phyloP scores from a whole-genome alignment of 768 basidiomycete species.

The Lactarius indigo region DNA sequence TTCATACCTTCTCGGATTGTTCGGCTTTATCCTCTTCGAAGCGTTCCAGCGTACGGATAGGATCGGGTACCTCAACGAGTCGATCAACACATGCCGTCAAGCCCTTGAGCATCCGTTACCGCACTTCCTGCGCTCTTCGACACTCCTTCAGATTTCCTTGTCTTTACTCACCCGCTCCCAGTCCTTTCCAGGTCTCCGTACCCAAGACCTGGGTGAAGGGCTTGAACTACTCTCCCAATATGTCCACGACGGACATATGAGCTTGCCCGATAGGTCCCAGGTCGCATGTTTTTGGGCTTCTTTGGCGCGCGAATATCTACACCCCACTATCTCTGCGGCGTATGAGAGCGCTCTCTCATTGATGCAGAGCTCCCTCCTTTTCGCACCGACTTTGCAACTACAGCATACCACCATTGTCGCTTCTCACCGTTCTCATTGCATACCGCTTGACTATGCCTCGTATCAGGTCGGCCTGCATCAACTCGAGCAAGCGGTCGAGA shows the following conservation, averaged over 20 bases:
- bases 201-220: not conserved
- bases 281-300: not conserved
- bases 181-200: not conserved
- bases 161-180: not conserved
- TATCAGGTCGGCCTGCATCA: not conserved
- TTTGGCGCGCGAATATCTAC: not conserved
- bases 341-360: not conserved
- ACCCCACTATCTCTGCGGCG: not conserved
- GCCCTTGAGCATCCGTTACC: not conserved
- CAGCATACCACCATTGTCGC: not conserved
- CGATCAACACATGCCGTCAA: not conserved
- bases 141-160: not conserved
- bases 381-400: not conserved
- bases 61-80: not conserved
- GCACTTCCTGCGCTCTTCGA: too few species aligned
- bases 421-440: not conserved
- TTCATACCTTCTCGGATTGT: not conserved
- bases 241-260: not conserved
- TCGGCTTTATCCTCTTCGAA: not conserved
- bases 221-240: not conserved
- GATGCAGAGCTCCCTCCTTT: not conserved
- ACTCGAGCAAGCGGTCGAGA: not conserved
- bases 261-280: not conserved
- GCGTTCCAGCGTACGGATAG: not conserved
- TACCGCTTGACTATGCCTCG: not conserved